Base-by-base conservation (phyloP, 1,139 yeast species). In the Taphrina confusa region DNA sequence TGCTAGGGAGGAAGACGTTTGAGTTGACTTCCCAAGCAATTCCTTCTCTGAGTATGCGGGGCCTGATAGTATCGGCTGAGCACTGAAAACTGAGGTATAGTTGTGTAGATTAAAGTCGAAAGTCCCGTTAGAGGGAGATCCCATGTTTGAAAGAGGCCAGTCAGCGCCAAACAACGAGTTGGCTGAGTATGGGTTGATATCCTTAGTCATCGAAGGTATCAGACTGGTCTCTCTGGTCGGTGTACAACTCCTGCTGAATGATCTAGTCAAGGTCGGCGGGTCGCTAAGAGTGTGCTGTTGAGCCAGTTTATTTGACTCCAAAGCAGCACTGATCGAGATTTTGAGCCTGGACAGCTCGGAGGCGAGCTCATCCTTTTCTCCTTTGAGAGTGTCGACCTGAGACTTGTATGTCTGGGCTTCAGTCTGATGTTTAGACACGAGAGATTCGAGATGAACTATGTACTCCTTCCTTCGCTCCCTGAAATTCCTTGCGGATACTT, bases 401-500 rank as follows among this genome's bases (percentile, higher is more conserved):
- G 62, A 36, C 57, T 65, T 65, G 44, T 69, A 64, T 28, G 55
- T 45, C 30, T 62, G 54, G 33, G 69, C 64, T 58, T 69, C 69
- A 34, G 18, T 44, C 9, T 46, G 49, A 33, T 67, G 64, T 36
- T 65, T 68, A 25, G 65, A 64, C 11, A 70, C 69, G 25, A 68
- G 65, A 36, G 65, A 62, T 57, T 71, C 73, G 23, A 71, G 65
- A 45, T 70, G 72, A 14, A 69, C 62, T 56, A 71, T 70, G 61
- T 70, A 71, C 63, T 69, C 73, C 63, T 71, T 71, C 46, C 73
- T 63, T n/a, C 73, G 66, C 50, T 70, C 65, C 4, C 73, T 66
- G 62, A 71, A 71, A 57, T 71, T 73, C 14, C 73, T 64, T 2
- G 73, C 73, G 4, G 72, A 69, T 12, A 71, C 73, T 50, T 71